Conservation (phyloP, 768 basidiomycete genomes). For the Tylopilus intermedius region DNA sequence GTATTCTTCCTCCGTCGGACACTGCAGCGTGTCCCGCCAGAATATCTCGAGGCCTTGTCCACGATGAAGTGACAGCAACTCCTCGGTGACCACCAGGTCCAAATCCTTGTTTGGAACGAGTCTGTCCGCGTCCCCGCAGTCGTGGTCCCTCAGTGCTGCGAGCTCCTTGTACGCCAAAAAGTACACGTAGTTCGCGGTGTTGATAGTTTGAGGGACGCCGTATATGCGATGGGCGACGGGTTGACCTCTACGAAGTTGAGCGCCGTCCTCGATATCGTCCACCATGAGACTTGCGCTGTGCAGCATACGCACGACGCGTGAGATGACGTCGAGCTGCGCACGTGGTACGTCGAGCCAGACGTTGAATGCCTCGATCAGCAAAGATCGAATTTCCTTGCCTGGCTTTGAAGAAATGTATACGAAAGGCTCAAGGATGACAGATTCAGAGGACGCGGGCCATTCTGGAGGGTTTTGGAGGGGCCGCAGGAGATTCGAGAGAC, state of each 20-base stretch:
- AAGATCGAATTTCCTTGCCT: conserved; percentile 87
- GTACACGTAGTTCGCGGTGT: conserved; percentile 94
- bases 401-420: conserved; percentile 77
- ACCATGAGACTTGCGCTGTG: conserved; percentile 94
- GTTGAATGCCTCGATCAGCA: conserved; percentile 92
- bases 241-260: conserved; percentile 77
- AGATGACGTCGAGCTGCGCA: conserved; percentile 67
- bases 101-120: conserved; percentile 74
- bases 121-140: background rate
- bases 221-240: conserved; percentile 95
- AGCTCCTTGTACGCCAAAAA: conserved; percentile 90
- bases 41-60: conserved; percentile 93
- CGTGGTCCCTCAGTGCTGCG: conserved; percentile 14
- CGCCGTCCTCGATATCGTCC: conserved; percentile 92
- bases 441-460: conserved; percentile 35
- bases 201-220: conserved; percentile 94
- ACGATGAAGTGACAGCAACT: conserved; percentile 82
- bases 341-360: conserved; percentile 80
- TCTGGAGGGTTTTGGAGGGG: background rate
- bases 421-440: conserved; percentile 74
- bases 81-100: conserved; percentile 39
- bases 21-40: conserved; percentile 87
- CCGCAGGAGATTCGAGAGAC: conserved; percentile 15
- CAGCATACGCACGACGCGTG: conserved; percentile 84
- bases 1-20: conserved; percentile 94